These are phyloP conservation scores for Lasiodiplodia theobromae DNA, from an alignment of 2,329 filamentous ascomycete species.

Conservation along the genomic window DNA sequence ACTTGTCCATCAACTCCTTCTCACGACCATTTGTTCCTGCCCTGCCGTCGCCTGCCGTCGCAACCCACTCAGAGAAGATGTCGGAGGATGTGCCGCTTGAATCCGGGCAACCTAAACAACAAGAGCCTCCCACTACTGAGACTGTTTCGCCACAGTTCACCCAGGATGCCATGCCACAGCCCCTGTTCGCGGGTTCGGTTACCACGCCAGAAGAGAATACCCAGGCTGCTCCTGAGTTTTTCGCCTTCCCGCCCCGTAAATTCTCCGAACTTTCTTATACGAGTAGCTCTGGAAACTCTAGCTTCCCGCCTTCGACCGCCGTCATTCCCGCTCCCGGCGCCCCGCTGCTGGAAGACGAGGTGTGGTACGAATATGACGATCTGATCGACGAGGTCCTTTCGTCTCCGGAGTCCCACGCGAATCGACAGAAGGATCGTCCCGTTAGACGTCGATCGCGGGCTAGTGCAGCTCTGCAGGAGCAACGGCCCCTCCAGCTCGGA, in stretches of 20 bases:
- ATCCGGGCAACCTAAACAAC: not conserved
- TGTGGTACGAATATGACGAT: slow-evolving; percentile 95
- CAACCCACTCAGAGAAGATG: slow-evolving; percentile 23
- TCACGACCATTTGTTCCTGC: slow-evolving; percentile 75
- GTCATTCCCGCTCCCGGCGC: slow-evolving; percentile 68
- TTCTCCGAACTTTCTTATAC: slow-evolving; percentile 73
- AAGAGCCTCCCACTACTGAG: slow-evolving; percentile 1
- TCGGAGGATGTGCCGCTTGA: slow-evolving; percentile 8
- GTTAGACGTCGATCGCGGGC: slow-evolving; percentile 20
- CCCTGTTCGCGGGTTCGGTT: slow-evolving; percentile 11
- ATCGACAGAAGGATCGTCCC: slow-evolving; percentile 4
- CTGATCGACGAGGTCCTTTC: slow-evolving; percentile 73
- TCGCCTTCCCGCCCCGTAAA: slow-evolving; percentile 76
- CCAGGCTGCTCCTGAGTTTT: slow-evolving; percentile 64
- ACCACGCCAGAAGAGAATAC: slow-evolving; percentile 27
- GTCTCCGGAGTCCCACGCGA: slow-evolving; percentile 17
- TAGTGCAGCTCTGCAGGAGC: slow-evolving; percentile 1
- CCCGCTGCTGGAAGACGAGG: slow-evolving; percentile 78
- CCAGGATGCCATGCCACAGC: slow-evolving; percentile 12
- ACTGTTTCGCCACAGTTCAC: not conserved
- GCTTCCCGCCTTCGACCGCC: slow-evolving; percentile 69
- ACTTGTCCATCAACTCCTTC: slow-evolving; percentile 78
- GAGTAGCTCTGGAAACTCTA: slow-evolving; percentile 68
- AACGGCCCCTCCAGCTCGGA: not conserved
- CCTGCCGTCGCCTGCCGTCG: slow-evolving; percentile 48